Percentiles rank a stretch among this genome's conserved stretches.
phyloP scores from a whole-genome alignment of 2,329 filamentous ascomycete genomes.

The Boeremia lycopersici region DNA sequence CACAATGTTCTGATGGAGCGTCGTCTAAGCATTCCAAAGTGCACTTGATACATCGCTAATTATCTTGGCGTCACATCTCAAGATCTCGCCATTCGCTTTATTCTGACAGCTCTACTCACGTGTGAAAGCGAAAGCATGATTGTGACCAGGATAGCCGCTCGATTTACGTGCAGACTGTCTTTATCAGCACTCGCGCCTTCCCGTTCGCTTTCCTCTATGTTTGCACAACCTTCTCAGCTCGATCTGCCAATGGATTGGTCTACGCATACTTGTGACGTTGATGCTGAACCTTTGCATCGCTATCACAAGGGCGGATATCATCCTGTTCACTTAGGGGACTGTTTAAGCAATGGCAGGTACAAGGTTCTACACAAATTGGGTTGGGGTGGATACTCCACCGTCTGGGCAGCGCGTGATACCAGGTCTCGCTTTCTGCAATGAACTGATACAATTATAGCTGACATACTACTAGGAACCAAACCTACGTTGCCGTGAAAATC shows the following conservation, averaged over 20 bases:
- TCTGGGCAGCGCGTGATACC: conserved; percentile 21
- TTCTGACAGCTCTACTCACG: neutral
- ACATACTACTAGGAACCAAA: conserved; percentile 1
- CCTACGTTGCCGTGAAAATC: conserved; percentile 6
- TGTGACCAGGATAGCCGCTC: neutral
- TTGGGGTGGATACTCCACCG: conserved; percentile 31
- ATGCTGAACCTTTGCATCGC: too few relatives aligned
- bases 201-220: neutral
- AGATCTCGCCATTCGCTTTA: neutral
- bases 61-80: neutral
- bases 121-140: neutral
- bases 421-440: neutral
- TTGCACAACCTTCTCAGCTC: neutral
- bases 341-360: conserved; percentile 26
- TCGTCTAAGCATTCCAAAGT: too few relatives aligned
- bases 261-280: neutral
- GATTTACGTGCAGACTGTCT: neutral
- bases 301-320: conserved; percentile 20
- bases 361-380: conserved; percentile 32
- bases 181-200: neutral
- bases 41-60: too few relatives aligned
- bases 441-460: neutral
- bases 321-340: conserved; percentile 25
- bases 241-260: neutral
- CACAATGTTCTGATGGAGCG: too few relatives aligned